A percentile compares a stretch with the other conserved stretches of the same genome.
Conservation (phyloP, 2,329 filamentous ascomycete species). For the Fusarium gaditjirri region DNA sequence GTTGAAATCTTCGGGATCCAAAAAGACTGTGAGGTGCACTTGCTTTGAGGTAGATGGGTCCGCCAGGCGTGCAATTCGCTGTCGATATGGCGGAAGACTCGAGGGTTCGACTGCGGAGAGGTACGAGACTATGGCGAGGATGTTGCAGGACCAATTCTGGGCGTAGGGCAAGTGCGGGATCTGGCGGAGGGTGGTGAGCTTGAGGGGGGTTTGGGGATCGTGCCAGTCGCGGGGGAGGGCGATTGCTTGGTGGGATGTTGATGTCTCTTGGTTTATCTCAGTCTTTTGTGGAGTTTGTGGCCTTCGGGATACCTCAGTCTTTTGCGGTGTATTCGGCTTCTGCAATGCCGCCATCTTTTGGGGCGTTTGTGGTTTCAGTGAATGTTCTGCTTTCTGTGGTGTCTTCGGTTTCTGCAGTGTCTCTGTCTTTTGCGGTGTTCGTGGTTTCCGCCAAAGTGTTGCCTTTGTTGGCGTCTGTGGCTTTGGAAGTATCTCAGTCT, state of each 20-base stretch:
- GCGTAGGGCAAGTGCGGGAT: constrained; percentile 65
- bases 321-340: not conserved
- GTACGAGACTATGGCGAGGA: constrained; percentile 61
- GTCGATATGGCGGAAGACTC: constrained; percentile 59
- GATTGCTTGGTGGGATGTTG: constrained; percentile 43
- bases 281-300: constrained; percentile 10
- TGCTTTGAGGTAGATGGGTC: constrained; percentile 64
- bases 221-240: constrained; percentile 55
- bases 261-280: constrained; percentile 6
- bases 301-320: not conserved
- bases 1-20: constrained; percentile 62
- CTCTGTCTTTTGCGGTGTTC: not conserved
- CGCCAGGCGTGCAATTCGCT: constrained; percentile 62
- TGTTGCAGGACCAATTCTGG: constrained; percentile 68
- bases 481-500: not conserved
- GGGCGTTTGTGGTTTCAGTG: not conserved
- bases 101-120: constrained; percentile 61
- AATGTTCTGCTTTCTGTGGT: not conserved
- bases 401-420: not conserved
- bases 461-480: not conserved
- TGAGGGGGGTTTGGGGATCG: constrained; percentile 57
- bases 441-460: not conserved
- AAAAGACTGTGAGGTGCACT: constrained; percentile 64
- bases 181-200: constrained; percentile 61
- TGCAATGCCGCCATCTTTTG: not conserved